Conservation (phyloP, 2,329 filamentous ascomycete genomes). For the Bipolaris sorokiniana region DNA sequence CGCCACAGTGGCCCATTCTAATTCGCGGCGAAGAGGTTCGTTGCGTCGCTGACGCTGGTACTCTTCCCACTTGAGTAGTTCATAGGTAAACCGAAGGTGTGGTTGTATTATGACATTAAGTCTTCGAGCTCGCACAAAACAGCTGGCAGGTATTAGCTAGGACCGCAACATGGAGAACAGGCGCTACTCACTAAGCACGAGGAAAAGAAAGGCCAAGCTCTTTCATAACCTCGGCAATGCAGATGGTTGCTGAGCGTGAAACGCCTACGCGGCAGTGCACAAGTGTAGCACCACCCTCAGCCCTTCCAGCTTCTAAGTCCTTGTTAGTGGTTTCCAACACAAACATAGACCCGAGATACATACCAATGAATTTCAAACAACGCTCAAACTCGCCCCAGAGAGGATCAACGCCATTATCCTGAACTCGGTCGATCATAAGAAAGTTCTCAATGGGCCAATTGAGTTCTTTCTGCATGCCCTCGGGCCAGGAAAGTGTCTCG, state of each 20-base stretch:
- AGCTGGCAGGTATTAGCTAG: slow-evolving; percentile 55
- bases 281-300: slow-evolving; percentile 79
- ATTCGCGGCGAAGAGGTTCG: slow-evolving; percentile 69
- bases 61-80: slow-evolving; percentile 96
- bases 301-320: slow-evolving; percentile 74
- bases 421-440: slow-evolving; percentile 81
- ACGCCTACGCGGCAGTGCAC: slow-evolving; percentile 97
- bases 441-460: slow-evolving; percentile 80
- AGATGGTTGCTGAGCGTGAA: slow-evolving; percentile 93
- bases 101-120: slow-evolving; percentile 99
- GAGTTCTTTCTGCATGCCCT: slow-evolving; percentile 63
- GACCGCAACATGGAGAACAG: not conserved
- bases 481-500: slow-evolving; percentile 82
- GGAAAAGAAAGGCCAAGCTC: slow-evolving; percentile 81
- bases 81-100: slow-evolving; percentile 88
- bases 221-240: slow-evolving; percentile 98
- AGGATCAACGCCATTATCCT: slow-evolving; percentile 96
- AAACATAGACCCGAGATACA: slow-evolving; percentile 45
- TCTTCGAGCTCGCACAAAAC: slow-evolving; percentile 88
- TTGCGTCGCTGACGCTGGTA: slow-evolving; percentile 65
- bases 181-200: slow-evolving; percentile 72
- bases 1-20: slow-evolving; percentile 89
- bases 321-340: slow-evolving; percentile 13
- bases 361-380: slow-evolving; percentile 92
- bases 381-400: slow-evolving; percentile 83